Base-by-base conservation (phyloP, 495 filamentous ascomycete species). In the Aspergillus ostianus region DNA sequence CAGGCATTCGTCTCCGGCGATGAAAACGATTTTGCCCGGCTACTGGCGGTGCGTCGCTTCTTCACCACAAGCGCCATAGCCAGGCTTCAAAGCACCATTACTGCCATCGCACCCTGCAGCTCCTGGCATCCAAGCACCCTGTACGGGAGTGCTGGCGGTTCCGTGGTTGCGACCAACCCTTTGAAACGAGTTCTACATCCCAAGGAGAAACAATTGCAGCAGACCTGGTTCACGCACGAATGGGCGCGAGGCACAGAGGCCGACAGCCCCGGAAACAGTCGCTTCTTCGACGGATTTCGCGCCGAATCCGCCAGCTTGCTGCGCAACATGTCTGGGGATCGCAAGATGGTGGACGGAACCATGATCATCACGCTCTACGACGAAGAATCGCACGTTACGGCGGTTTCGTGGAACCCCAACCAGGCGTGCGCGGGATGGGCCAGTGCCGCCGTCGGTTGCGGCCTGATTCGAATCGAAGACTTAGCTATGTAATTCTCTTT, bases 391-490 rank as follows among this genome's bases (percentile, higher is more conserved):
- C 81, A 80, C 47, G 73, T 89, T 47, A 82, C 80, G 26, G 65
- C 71, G 17, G 65, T 88, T 18, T 77, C 76, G n/a, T 90, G 87
- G 87, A 90, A 89, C 67, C 81, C 83, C 29, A 89, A 89, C 70
- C 64, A 80, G 50, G 57, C 64, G 4, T 85, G 73, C 69, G 86
- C 86, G 9, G 85, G 82, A 7, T 90, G 86, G 88, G 85, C 85
- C 5, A 79, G 79, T 29, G 87, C 84, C 21, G 87, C 80, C 6
- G 73, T 82, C 73, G 86, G 79, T 6, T 83, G 79, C 70, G 87
- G 87, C 13, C 68, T 90, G 58, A 63, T 90, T 29, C 80, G 87
- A 61, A 80, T 90, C n/a, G 85, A 90, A 69, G 86, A 90, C 80
- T 56, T 90, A 51, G 81, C 82, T 12, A 70, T 82, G 30, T 81